Evolutionary conservation across 1,284 basidiomycete species (phyloP).

Genomic region (Sanghuangporus baumii): DNA sequence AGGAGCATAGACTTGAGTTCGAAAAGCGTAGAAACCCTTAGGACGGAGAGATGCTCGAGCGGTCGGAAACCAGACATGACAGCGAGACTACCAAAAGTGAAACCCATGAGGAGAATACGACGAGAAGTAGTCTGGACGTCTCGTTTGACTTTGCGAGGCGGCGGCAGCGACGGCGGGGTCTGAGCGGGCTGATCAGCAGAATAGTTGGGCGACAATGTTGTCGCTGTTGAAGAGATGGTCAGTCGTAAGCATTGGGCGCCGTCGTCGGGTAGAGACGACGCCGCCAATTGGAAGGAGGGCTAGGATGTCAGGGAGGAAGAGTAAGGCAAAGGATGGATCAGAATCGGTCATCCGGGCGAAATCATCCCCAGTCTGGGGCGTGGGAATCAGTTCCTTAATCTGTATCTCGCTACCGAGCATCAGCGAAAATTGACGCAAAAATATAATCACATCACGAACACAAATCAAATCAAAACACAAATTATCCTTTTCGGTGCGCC

Average conservation of each 20-base stretch:
- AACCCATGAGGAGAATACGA: conserved; percentile 49
- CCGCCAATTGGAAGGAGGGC: neutral
- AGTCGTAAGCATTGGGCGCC: neutral
- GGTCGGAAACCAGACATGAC: conserved; percentile 55
- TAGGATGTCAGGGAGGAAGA: neutral
- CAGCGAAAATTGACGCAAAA: too few species aligned
- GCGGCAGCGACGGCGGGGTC: conserved; percentile 10
- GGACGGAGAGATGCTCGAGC: conserved; percentile 40
- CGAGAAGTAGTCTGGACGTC: conserved; percentile 10
- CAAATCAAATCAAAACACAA: neutral
- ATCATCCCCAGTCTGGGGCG: neutral
- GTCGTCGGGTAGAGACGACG: neutral
- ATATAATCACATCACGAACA: neutral
- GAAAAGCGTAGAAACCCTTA: conserved; percentile 46
- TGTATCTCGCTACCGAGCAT: neutral
- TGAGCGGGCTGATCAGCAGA: neutral
- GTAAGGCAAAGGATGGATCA: neutral
- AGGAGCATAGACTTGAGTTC: conserved; percentile 66
- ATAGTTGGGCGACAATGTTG: conserved; percentile 4
- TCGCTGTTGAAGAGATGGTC: neutral
- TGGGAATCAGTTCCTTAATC: neutral
- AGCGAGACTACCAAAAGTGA: conserved; percentile 56
- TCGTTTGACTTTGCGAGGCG: neutral
- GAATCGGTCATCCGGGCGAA: neutral
- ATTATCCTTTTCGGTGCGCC: neutral